A percentile compares a stretch with the other conserved stretches of the same genome.
These are phyloP conservation scores for Pseudogymnoascus sp. DNA, from an alignment of 2,329 filamentous ascomycete species.

Conservation along the genomic window DNA sequence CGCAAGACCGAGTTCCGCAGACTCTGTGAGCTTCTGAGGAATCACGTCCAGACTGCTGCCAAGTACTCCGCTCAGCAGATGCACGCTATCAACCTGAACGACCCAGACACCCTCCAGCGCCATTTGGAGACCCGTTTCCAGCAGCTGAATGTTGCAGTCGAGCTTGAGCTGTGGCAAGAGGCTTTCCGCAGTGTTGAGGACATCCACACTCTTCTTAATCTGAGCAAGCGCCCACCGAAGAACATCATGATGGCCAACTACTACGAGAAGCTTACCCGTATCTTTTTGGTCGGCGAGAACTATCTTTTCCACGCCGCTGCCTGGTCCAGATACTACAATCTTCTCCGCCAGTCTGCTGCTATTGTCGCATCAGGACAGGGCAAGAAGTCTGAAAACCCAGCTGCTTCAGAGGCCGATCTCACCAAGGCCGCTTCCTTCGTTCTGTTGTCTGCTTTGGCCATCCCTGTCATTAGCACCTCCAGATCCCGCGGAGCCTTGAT, in stretches of 20 bases:
- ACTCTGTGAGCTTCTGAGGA: constrained; percentile 93
- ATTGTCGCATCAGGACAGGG: constrained; percentile 76
- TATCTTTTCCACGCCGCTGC: constrained; percentile 98
- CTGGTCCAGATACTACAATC: constrained; percentile 95
- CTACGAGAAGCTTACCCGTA: constrained; percentile 97
- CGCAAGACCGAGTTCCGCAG: constrained; percentile 99
- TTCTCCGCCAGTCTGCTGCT: constrained; percentile 82
- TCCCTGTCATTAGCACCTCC: constrained; percentile 97
- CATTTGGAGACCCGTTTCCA: constrained; percentile 97
- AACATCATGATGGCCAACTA: constrained; percentile 99
- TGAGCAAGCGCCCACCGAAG: constrained; percentile 97
- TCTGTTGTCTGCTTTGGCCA: constrained; percentile 87
- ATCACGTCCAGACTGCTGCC: constrained; percentile 97
- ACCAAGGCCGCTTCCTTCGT: constrained; percentile 95
- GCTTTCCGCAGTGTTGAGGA: constrained; percentile 99
- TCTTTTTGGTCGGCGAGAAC: constrained; percentile 98
- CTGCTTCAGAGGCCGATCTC: constrained; percentile 79
- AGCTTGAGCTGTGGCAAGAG: constrained; percentile 98
- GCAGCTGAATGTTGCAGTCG: constrained; percentile 94
- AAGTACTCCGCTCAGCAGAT: constrained; percentile 94
- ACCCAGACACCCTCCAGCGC: constrained; percentile 92
- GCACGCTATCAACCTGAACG: constrained; percentile 98
- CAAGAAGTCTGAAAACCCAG: constrained; percentile 90
- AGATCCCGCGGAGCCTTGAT: constrained; percentile 92
- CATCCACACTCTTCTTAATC: constrained; percentile 91